phyloP scores from a whole-genome alignment of 2,329 filamentous ascomycete species.

The Cadophora malorum region DNA sequence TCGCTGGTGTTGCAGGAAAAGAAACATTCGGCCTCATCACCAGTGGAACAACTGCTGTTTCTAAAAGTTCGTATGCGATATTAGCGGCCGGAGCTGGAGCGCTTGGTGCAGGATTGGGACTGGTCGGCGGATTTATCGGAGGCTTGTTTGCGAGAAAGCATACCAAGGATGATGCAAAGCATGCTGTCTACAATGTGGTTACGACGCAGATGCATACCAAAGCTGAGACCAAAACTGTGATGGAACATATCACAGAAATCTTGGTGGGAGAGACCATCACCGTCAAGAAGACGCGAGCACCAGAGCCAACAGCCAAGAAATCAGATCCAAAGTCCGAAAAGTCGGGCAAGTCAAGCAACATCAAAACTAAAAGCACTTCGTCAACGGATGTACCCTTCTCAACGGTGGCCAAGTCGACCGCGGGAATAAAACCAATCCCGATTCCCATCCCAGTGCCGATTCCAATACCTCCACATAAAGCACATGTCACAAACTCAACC shows the following conservation, averaged over 20 bases:
- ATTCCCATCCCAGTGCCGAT: no score
- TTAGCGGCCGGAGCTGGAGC: slow-evolving; percentile 1
- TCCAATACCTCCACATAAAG: background rate
- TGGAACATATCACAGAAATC: background rate
- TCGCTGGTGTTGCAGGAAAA: background rate
- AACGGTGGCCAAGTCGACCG: no score
- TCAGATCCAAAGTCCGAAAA: background rate
- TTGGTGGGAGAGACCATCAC: background rate
- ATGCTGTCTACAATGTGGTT: background rate
- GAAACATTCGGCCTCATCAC: background rate
- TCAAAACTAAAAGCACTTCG: background rate
- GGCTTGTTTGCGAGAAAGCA: slow-evolving; percentile 8
- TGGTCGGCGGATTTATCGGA: background rate
- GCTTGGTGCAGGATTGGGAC: background rate
- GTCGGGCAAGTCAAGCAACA: background rate
- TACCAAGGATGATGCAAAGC: background rate
- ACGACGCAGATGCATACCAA: background rate
- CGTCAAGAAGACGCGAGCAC: background rate
- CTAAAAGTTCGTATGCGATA: background rate
- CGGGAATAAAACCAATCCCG: no score
- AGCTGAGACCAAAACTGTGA: background rate
- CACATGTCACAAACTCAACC: background rate
- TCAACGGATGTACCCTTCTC: no score
- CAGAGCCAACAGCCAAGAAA: background rate
- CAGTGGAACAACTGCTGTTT: background rate